Percentiles rank a stretch among this genome's conserved stretches.
Evolutionary conservation across 805 yeast genomes (phyloP).

Genomic region (Kodamaea fukazawae): DNA sequence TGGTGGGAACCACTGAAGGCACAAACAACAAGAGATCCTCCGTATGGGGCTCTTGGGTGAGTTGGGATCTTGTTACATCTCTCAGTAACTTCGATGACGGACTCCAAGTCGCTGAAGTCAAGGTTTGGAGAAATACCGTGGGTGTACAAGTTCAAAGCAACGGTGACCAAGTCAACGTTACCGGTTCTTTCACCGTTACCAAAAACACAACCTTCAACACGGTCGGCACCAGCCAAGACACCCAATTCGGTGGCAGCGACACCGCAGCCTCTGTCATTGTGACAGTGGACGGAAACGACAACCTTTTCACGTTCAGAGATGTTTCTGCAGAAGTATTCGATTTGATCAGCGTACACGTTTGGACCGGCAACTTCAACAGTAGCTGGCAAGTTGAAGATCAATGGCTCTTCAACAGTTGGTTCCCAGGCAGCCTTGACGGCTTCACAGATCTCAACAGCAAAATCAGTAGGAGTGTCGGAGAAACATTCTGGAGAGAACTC

Average conservation of each 20-base stretch:
- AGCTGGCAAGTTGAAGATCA: conserved; percentile 77
- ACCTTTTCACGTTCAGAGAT: conserved; percentile 71
- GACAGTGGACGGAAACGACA: conserved; percentile 68
- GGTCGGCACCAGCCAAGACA: conserved; percentile 77
- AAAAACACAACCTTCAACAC: conserved; percentile 80
- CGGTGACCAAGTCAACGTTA: conserved; percentile 73
- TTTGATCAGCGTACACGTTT: conserved; percentile 75
- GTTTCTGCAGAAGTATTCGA: conserved; percentile 68
- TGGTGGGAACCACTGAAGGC: conserved; percentile 77
- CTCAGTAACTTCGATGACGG: conserved; percentile 66
- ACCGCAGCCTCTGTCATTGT: conserved; percentile 81
- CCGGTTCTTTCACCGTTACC: conserved; percentile 88
- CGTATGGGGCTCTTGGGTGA: conserved; percentile 74
- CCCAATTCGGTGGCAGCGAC: conserved; percentile 82
- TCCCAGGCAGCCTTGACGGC: conserved; percentile 80
- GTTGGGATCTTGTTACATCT: conserved; percentile 76
- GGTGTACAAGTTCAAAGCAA: conserved; percentile 75
- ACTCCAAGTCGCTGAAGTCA: conserved; percentile 67
- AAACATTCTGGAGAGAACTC: conserved; percentile 81
- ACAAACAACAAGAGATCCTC: conserved; percentile 74
- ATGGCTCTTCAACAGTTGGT: conserved; percentile 71
- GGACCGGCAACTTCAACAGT: conserved; percentile 79
- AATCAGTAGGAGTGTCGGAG: conserved; percentile 70
- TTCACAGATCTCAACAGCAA: conserved; percentile 73
- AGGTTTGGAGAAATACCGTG: conserved; percentile 71